A percentile compares a stretch with the other conserved stretches of the same genome.
Evolutionary conservation across 345 rosid genomes (phyloP).

Genomic region (Eucalyptus victrix): DNA sequence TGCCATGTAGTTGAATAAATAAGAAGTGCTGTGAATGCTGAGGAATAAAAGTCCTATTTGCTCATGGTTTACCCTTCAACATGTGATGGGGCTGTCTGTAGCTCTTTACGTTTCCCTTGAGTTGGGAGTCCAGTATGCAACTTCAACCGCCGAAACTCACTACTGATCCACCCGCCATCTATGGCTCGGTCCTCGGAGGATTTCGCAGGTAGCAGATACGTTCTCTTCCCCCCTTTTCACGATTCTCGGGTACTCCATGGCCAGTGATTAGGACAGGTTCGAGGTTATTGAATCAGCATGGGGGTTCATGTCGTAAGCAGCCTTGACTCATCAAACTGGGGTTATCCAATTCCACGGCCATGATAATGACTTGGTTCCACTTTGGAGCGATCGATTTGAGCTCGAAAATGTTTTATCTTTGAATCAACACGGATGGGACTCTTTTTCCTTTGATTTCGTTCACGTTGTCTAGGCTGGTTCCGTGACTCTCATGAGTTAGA

Average conservation of each 20-base stretch:
- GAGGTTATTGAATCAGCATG: not conserved
- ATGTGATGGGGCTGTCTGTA: not conserved
- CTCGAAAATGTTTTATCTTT: not conserved
- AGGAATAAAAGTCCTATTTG: not conserved
- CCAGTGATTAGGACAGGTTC: not conserved
- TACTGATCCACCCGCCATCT: not conserved
- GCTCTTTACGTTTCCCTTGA: not conserved
- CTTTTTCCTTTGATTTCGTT: not conserved
- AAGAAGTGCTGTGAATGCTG: not conserved
- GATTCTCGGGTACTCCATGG: not conserved
- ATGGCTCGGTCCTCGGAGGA: not conserved
- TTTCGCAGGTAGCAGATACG: not conserved
- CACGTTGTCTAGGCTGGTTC: not conserved
- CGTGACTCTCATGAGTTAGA: not conserved
- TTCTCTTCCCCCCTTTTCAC: not conserved
- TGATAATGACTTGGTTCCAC: not conserved
- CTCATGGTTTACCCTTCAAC: not conserved
- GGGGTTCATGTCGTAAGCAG: not conserved
- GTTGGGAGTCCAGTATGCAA: not conserved
- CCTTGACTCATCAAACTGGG: not conserved
- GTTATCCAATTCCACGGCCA: not conserved
- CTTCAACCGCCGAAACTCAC: not conserved
- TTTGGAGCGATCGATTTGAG: not conserved
- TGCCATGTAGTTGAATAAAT: not conserved
- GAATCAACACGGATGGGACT: not conserved